Evolutionary conservation across 495 filamentous ascomycete species (phyloP), one percentile per base, ranked within the genome.

Genomic region (Schizothecium vesticola): DNA sequence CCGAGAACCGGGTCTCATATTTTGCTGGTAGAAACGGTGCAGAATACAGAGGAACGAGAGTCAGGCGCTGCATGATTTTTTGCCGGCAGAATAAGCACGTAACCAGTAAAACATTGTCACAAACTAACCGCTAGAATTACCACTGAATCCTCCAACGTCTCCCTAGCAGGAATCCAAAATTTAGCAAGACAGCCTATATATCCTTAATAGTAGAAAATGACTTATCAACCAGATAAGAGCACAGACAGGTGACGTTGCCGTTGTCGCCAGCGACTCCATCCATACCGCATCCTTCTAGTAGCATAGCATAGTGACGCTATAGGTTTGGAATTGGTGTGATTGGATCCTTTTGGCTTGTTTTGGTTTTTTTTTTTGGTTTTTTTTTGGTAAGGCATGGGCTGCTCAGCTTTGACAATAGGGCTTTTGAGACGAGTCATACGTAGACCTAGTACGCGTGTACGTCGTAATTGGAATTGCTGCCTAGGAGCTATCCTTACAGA

Each of bases 301-400:
- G 56, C 56, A 57, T 57, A 57, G 56, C 56, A n/a, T 57, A 57
- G 56, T n/a, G n/a, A n/a, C n/a, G n/a, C n/a, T n/a, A n/a, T n/a
- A n/a, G n/a, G 19, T 57, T 57, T 57, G 56, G 23, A 57, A 57
- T 57, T 57, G 56, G 23, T 57, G 19, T 57, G 56, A 57, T 57
- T 57, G 56, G 56, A 9, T 57, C 5, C 56, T 57, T 57, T 57
- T 57, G 55, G n/a, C n/a, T n/a, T n/a, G n/a, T n/a, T n/a, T n/a
- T n/a, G n/a, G n/a, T n/a, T n/a, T n/a, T n/a, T n/a, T n/a, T n/a
- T n/a, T n/a, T n/a, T n/a, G n/a, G n/a, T n/a, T n/a, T n/a, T n/a
- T n/a, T n/a, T n/a, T n/a, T n/a, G n/a, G n/a, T n/a, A n/a, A n/a
- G n/a, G n/a, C n/a, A n/a, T n/a, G n/a, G n/a, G n/a, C n/a, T n/a